Percentiles rank a stretch among this genome's conserved stretches.
These are phyloP conservation scores for Chaetomidium leptoderma DNA, from an alignment of 495 filamentous ascomycete genomes.

Conservation along the genomic window DNA sequence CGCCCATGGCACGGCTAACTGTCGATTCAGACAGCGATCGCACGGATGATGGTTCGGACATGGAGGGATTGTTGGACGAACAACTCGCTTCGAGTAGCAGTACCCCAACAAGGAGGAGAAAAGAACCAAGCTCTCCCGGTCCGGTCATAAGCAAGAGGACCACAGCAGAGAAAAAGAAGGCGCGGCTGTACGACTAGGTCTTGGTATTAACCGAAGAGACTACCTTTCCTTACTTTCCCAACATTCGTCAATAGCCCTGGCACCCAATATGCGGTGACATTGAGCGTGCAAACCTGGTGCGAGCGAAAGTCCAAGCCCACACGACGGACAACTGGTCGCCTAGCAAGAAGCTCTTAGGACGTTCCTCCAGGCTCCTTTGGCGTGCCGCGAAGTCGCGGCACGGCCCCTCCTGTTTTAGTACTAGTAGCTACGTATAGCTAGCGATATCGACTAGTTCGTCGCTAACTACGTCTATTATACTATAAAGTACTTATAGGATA, in stretches of 20 bases:
- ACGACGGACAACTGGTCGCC: too few relatives aligned
- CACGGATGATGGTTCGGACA: neutral
- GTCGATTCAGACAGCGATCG: neutral
- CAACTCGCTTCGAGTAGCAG: constrained; percentile 1
- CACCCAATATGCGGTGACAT: too few relatives aligned
- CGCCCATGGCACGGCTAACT: neutral
- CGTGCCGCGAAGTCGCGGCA: too few relatives aligned
- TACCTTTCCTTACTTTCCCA: neutral
- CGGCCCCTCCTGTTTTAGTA: too few relatives aligned
- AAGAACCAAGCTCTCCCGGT: constrained; percentile 6
- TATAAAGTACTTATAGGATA: too few relatives aligned
- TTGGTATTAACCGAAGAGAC: neutral
- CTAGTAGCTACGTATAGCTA: too few relatives aligned
- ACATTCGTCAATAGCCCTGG: neutral
- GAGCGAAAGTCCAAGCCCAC: too few relatives aligned
- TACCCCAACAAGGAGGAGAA: constrained; percentile 1
- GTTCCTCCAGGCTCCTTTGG: too few relatives aligned
- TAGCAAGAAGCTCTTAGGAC: too few relatives aligned
- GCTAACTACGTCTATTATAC: too few relatives aligned
- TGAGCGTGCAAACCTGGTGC: too few relatives aligned
- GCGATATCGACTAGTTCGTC: too few relatives aligned
- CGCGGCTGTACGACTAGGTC: constrained; percentile 6
- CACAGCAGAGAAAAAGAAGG: constrained; percentile 1
- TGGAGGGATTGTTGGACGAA: neutral
- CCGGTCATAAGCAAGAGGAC: constrained; percentile 3